These are phyloP conservation scores for Hygrocybe punicea DNA, from an alignment of 768 basidiomycete genomes.

Conservation along the genomic window DNA sequence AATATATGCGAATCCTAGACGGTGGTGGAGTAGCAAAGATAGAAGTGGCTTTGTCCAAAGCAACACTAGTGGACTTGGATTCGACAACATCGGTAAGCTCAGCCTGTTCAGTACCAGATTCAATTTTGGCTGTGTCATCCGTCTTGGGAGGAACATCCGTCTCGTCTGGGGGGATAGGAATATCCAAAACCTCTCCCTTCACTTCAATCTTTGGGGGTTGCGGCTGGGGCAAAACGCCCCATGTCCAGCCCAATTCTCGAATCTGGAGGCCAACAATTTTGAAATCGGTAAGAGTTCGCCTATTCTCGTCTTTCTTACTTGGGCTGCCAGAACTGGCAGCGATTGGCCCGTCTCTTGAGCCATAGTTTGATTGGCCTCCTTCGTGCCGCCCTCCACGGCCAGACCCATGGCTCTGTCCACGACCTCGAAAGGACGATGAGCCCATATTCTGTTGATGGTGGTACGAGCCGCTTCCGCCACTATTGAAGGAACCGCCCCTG, in stretches of 20 bases:
- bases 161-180: slow-evolving; percentile 30
- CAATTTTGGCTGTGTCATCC: slow-evolving; percentile 28
- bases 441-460: slow-evolving; percentile 35
- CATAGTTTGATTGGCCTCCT: slow-evolving; percentile 40
- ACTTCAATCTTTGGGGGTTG: slow-evolving; percentile 33
- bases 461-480: slow-evolving; percentile 40
- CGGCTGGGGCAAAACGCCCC: slow-evolving; percentile 60
- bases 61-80: slow-evolving; percentile 30
- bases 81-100: slow-evolving; percentile 23
- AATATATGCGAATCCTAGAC: slow-evolving; percentile 86
- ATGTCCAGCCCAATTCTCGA: slow-evolving; percentile 77
- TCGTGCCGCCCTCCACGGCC: slow-evolving; percentile 40
- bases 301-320: slow-evolving; percentile 85
- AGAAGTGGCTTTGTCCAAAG: slow-evolving; percentile 17
- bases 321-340: slow-evolving; percentile 42
- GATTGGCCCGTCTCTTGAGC: slow-evolving; percentile 49
- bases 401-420: slow-evolving; percentile 55
- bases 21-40: slow-evolving; percentile 51
- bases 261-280: slow-evolving; percentile 91
- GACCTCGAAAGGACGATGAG: slow-evolving; percentile 52
- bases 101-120: slow-evolving; percentile 24
- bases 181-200: slow-evolving; percentile 32
- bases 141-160: slow-evolving; percentile 17
- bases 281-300: slow-evolving; percentile 95
- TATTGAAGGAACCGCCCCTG: slow-evolving; percentile 60